These are phyloP conservation scores for Pyrenophora seminiperda DNA, from an alignment of 2,329 filamentous ascomycete species.

Conservation along the genomic window DNA sequence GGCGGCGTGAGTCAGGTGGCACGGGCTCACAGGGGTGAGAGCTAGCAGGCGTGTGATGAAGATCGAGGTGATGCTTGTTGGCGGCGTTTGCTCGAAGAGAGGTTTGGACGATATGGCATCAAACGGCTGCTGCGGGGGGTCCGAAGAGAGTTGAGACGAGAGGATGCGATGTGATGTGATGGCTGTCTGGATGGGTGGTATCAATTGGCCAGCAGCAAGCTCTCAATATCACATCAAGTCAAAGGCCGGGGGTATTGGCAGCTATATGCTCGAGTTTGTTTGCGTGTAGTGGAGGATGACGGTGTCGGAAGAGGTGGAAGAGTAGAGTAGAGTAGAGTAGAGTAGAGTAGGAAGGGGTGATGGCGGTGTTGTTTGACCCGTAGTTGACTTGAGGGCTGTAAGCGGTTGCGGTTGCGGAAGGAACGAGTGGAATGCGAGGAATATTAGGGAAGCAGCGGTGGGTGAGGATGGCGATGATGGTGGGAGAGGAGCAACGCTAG, in stretches of 20 bases:
- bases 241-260: slow-evolving; percentile 24
- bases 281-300: slow-evolving; percentile 33
- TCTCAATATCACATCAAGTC: slow-evolving; percentile 43
- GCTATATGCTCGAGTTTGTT: slow-evolving; percentile 42
- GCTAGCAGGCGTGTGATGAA: slow-evolving; percentile 33
- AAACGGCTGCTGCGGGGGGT: slow-evolving; percentile 27
- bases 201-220: slow-evolving; percentile 34
- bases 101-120: slow-evolving; percentile 30
- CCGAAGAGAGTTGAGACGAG: slow-evolving; percentile 21
- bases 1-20: slow-evolving; percentile 44
- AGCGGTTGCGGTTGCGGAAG: slow-evolving; percentile 34
- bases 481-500: slow-evolving; percentile 27
- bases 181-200: slow-evolving; percentile 27
- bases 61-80: slow-evolving; percentile 32
- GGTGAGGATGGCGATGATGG: slow-evolving; percentile 3
- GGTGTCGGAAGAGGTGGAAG: slow-evolving; percentile 3
- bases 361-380: slow-evolving; percentile 14
- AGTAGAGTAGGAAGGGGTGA: slow-evolving; percentile 18
- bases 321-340: slow-evolving; percentile 17
- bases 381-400: slow-evolving; percentile 27
- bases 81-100: slow-evolving; percentile 30
- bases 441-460: slow-evolving; percentile 24
- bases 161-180: slow-evolving; percentile 21
- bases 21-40: slow-evolving; percentile 37
- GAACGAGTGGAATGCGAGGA: slow-evolving; percentile 35